Conservation (phyloP, 768 basidiomycete genomes). For the Glaciozyma martinii region DNA sequence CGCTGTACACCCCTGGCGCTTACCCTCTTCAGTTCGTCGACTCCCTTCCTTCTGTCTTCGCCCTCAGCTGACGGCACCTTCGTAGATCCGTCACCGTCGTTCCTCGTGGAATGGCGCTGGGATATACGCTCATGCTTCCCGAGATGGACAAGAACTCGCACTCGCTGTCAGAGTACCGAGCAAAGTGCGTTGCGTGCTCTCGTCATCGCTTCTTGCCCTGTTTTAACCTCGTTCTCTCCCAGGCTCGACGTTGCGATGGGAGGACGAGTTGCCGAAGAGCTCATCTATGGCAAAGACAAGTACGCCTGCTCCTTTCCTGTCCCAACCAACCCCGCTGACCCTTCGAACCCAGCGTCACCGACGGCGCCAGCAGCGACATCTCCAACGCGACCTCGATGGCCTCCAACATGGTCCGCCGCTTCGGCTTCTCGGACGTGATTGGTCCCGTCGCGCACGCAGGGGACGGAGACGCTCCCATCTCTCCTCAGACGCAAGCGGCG, state of each 20-base stretch:
- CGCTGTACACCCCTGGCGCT: conserved; percentile 86
- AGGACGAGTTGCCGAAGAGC: conserved; percentile 87
- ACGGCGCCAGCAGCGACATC: conserved; percentile 82
- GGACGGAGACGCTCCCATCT: conserved; percentile 59
- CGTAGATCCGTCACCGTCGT: conserved; percentile 61
- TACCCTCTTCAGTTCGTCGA: conserved; percentile 65
- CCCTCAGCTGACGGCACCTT: neutral
- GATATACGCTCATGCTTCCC: conserved; percentile 48
- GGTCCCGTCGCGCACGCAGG: conserved; percentile 72
- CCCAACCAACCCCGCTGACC: neutral
- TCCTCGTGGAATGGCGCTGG: conserved; percentile 87
- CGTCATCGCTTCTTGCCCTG: neutral
- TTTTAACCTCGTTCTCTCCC: conserved; percentile 44
- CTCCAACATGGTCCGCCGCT: conserved; percentile 73
- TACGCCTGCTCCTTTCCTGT: neutral
- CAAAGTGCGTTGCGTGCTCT: conserved; percentile 25
- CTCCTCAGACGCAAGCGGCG: conserved; percentile 64
- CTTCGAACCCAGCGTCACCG: conserved; percentile 45
- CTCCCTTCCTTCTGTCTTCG: neutral
- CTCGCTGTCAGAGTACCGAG: conserved; percentile 39
- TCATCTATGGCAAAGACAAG: conserved; percentile 33
- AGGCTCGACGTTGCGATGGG: conserved; percentile 87
- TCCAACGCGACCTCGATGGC: conserved; percentile 69
- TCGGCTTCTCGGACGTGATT: conserved; percentile 42
- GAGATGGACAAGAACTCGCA: conserved; percentile 41